These are phyloP conservation scores for Oryza brachyantha DNA, from an alignment of 176 grass and related monocot species.

Conservation along the genomic window DNA sequence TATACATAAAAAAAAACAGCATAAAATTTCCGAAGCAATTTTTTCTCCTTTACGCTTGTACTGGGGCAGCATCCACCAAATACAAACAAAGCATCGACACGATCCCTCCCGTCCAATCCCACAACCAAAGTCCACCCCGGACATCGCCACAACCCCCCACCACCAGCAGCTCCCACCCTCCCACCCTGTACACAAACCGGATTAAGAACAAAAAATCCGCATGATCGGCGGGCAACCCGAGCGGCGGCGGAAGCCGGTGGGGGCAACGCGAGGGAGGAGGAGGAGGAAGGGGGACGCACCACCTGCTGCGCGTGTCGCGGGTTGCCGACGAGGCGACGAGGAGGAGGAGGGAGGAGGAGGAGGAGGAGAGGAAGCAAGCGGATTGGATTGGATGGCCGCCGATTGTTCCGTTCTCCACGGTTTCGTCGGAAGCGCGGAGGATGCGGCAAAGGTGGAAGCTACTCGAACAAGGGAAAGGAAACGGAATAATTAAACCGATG, in stretches of 20 bases:
- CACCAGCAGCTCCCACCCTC: background rate
- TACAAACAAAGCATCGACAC: too few species aligned
- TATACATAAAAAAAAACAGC: background rate
- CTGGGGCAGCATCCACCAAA: background rate
- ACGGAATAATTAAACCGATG: background rate
- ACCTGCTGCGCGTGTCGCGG: constrained; percentile 27
- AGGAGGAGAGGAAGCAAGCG: constrained; percentile 48
- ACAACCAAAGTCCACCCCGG: background rate
- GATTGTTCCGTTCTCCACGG: background rate
- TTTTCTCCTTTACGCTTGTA: background rate
- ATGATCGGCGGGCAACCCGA: background rate
- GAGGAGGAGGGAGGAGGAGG: constrained; percentile 52
- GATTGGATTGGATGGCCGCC: constrained; percentile 21
- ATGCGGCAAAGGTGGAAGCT: constrained; percentile 7
- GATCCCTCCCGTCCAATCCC: background rate
- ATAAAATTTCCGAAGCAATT: background rate
- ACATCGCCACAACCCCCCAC: background rate
- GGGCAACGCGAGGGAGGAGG: background rate
- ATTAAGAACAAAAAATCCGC: background rate
- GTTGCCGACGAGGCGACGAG: background rate
- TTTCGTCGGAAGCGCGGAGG: background rate
- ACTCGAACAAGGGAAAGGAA: background rate
- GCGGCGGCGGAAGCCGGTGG: background rate
- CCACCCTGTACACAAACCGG: too few species aligned
- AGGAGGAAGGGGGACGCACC: background rate